These are phyloP conservation scores for Rosa rugosa DNA, from an alignment of 306 rosid genomes.

Conservation along the genomic window DNA sequence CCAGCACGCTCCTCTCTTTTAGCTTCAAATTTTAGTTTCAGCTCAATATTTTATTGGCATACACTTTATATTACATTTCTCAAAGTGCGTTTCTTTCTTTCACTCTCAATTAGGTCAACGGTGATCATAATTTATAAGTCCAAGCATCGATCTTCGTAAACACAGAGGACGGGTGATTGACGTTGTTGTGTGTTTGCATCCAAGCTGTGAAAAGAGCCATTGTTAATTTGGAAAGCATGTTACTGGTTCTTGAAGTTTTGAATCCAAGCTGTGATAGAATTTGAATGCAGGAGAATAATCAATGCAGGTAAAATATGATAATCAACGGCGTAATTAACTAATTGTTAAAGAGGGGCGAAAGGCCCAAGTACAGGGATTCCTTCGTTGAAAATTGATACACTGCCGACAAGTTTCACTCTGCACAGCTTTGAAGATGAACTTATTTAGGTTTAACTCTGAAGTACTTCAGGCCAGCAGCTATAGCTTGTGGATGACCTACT, in stretches of 20 bases:
- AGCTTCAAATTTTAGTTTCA: slow-evolving; percentile 1
- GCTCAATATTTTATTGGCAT: background rate
- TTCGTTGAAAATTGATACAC: background rate
- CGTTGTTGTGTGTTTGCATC: background rate
- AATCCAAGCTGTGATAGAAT: background rate
- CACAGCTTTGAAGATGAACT: background rate
- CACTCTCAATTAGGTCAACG: background rate
- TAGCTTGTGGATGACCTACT: background rate
- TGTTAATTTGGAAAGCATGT: slow-evolving; percentile 3
- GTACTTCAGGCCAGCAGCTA: background rate
- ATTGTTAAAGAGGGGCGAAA: background rate
- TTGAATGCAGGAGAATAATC: background rate
- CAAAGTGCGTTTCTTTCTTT: background rate
- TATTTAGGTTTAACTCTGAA: background rate
- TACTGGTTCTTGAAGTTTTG: slow-evolving; percentile 5
- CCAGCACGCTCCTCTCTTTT: slow-evolving; percentile 14
- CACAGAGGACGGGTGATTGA: background rate
- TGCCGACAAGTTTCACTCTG: background rate
- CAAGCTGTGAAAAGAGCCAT: background rate
- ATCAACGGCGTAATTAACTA: background rate
- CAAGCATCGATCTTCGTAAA: background rate
- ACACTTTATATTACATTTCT: background rate
- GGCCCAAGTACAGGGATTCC: background rate
- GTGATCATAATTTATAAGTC: background rate
- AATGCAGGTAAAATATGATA: background rate